Evolutionary conservation across 371 early-diverging fungal genomes (phyloP).

Genomic region (Syncephalastrum sp.): DNA sequence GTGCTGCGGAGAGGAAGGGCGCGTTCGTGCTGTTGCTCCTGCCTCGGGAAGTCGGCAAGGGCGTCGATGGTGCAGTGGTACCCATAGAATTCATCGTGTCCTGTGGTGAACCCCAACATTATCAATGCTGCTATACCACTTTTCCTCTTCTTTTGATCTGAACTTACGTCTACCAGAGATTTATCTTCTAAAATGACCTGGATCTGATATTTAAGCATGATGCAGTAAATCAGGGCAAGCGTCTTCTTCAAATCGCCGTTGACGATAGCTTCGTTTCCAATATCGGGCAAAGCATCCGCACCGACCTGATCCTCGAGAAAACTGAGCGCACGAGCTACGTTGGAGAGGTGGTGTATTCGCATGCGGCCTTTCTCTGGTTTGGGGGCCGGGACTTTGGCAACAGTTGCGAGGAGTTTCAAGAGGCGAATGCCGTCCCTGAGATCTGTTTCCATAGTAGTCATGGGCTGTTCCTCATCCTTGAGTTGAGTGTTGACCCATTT

Average conservation of each 20-base stretch:
- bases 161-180: slow-evolving; percentile 1
- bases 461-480: slow-evolving; percentile 35
- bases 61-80: slow-evolving; percentile 8
- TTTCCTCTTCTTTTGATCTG: neutral
- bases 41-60: slow-evolving; percentile 3
- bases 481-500: slow-evolving; percentile 84
- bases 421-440: slow-evolving; percentile 64
- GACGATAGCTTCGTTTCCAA: slow-evolving; percentile 80
- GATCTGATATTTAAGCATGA: slow-evolving; percentile 73
- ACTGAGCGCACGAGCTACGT: slow-evolving; percentile 70
- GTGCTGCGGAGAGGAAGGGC: slow-evolving; percentile 20
- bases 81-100: slow-evolving; percentile 8
- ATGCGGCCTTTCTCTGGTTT: slow-evolving; percentile 62
- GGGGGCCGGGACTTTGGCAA: slow-evolving; percentile 42
- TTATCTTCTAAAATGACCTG: slow-evolving; percentile 36
- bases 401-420: slow-evolving; percentile 54
- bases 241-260: slow-evolving; percentile 84
- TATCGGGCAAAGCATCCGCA: slow-evolving; percentile 63
- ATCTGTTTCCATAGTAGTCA: slow-evolving; percentile 50
- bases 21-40: slow-evolving; percentile 7
- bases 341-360: slow-evolving; percentile 79
- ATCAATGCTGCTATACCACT: neutral
- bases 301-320: slow-evolving; percentile 63
- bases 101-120: neutral
- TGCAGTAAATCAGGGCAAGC: slow-evolving; percentile 74